phyloP scores from a whole-genome alignment of 2,329 filamentous ascomycete species.

The Emmonsiellopsis sp. region DNA sequence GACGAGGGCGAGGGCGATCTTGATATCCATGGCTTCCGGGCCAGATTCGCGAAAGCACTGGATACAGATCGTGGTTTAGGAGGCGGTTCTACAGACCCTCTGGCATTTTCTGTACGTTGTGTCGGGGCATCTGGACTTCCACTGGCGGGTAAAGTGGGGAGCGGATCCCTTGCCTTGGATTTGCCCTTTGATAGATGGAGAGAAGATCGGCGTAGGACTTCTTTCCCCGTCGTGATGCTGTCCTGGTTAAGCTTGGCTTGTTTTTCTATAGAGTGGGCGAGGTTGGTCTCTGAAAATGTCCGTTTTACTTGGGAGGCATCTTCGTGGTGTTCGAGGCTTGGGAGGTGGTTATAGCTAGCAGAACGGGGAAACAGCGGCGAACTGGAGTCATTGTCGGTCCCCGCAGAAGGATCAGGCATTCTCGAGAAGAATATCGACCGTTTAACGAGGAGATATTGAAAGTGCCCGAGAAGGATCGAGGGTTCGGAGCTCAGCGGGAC shows the following conservation, averaged over 20 bases:
- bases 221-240: conserved; percentile 30
- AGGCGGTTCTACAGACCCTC: conserved; percentile 24
- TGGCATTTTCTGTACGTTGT: conserved; percentile 20
- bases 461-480: conserved; percentile 10
- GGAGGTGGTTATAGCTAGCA: conserved; percentile 50
- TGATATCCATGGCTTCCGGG: conserved; percentile 43
- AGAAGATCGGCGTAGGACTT: conserved; percentile 33
- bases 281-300: conserved; percentile 41
- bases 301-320: conserved; percentile 34
- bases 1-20: conserved; percentile 38
- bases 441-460: not conserved
- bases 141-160: conserved; percentile 29
- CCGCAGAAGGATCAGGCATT: conserved; percentile 24
- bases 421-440: conserved; percentile 11
- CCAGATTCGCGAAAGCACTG: conserved; percentile 41
- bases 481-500: conserved; percentile 20
- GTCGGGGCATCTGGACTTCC: conserved; percentile 21
- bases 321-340: conserved; percentile 27
- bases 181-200: conserved; percentile 24
- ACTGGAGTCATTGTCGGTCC: conserved; percentile 13
- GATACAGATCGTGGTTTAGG: conserved; percentile 31
- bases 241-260: conserved; percentile 22
- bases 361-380: conserved; percentile 38
- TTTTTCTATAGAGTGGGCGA: conserved; percentile 29
- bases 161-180: conserved; percentile 20